Evolutionary conservation across 2,329 filamentous ascomycete species (phyloP).

Genomic region (Xylariaceae sp.): DNA sequence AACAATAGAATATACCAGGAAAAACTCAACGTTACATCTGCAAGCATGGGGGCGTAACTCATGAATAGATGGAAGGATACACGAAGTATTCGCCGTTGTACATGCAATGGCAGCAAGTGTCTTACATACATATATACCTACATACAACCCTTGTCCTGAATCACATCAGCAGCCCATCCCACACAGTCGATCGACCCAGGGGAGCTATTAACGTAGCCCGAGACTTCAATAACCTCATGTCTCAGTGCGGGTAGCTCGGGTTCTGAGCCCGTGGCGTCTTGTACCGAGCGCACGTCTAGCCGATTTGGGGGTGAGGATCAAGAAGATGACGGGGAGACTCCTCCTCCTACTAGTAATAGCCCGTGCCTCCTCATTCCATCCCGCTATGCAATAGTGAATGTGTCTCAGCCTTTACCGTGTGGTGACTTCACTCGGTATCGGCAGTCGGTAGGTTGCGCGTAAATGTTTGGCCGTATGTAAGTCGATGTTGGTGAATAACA

Average conservation of each 20-base stretch:
- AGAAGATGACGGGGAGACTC: no score
- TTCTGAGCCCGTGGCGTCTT: neutral
- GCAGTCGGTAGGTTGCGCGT: no score
- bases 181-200: neutral
- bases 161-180: neutral
- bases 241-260: slow-evolving; percentile 1
- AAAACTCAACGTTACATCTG: slow-evolving; percentile 5
- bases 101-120: slow-evolving; percentile 11
- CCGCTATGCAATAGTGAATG: no score
- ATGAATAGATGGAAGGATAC: neutral
- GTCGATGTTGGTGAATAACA: neutral
- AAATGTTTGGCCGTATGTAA: no score
- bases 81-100: neutral
- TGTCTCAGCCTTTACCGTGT: no score
- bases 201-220: neutral
- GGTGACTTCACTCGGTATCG: no score
- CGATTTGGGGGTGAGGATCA: neutral
- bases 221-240: neutral
- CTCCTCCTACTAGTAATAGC: no score
- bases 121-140: slow-evolving; percentile 18
- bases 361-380: no score
- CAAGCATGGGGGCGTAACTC: neutral
- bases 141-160: slow-evolving; percentile 4
- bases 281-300: neutral
- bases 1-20: neutral